Base-by-base conservation (phyloP, 306 rosid species). In the Inga laurina region DNA sequence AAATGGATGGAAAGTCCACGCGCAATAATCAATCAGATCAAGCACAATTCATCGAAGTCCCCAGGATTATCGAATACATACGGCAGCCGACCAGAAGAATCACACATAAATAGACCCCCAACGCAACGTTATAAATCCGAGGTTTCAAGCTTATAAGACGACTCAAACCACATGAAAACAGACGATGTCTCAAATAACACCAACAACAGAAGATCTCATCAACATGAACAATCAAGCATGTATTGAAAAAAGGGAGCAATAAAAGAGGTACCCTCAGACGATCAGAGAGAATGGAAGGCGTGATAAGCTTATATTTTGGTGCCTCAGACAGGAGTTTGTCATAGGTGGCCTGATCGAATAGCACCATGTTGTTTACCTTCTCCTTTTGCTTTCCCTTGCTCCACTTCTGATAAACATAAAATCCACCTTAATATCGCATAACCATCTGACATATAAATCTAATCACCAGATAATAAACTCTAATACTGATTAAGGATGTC, bases 321-420 rank as follows among this genome's bases (percentile, higher is more conserved):
- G 93, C 93, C 83, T 91, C 95, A 18, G 92, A 34, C 7, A 90
- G 82, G 10, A 91, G 91, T 86, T 91, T 89, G 75, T 91, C 91
- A 65, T 86, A 90, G 19, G 91, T 86, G 30, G 34, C 93, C 84
- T 88, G 90, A 78, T 91, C 93, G 54, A 91, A 85, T 27, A 91
- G 54, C 57, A 91, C 95, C 93, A 90, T 88, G 90, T 91, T 91
- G 57, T 91, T 91, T 64, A 90, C 95, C 93, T 91, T 91, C 85
- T 91, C 95, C 91, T 91, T 91, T 4, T 91, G 95, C 91, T 91
- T 91, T 67, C 95, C 95, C 82, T 91, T 91, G 86, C 93, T 88
- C 91, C 93, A 91, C 86, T 91, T 91, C 94, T 90, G 89, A 51
- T 72, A 73, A 80, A 69, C 73, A 83, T n/a, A 46, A 56, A 21